Evolutionary conservation across 305 asterid species (phyloP).

Genomic region (Fraxinus dipetala): DNA sequence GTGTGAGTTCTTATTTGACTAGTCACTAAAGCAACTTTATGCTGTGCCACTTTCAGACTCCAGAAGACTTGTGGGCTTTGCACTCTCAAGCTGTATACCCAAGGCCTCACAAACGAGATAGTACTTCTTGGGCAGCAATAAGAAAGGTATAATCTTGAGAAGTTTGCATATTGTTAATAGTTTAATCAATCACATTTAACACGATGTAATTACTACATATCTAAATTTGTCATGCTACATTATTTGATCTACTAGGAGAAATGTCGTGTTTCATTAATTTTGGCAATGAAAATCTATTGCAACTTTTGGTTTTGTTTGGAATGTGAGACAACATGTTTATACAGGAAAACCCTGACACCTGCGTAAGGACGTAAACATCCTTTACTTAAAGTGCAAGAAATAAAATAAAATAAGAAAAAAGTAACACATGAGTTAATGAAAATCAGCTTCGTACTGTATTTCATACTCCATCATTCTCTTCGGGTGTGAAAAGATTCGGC

Average conservation of each 20-base stretch:
- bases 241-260: neutral
- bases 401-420: neutral
- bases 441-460: neutral
- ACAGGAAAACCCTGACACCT: neutral
- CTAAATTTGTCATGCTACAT: neutral
- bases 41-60: conserved; percentile 57
- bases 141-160: conserved; percentile 52
- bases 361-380: neutral
- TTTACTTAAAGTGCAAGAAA: neutral
- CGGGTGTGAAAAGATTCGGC: neutral
- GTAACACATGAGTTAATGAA: neutral
- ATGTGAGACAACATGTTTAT: neutral
- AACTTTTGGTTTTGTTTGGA: neutral
- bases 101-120: conserved; percentile 76
- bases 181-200: neutral
- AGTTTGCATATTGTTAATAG: neutral
- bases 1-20: conserved; percentile 7
- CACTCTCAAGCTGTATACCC: conserved; percentile 88
- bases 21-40: conserved; percentile 33
- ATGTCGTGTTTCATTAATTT: neutral
- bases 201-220: neutral
- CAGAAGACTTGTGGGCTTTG: conserved; percentile 90
- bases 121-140: conserved; percentile 71
- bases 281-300: neutral
- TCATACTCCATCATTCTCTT: neutral